Evolutionary conservation across 73 alveolate species (phyloP).

Genomic region (Effrenium voratum): DNA sequence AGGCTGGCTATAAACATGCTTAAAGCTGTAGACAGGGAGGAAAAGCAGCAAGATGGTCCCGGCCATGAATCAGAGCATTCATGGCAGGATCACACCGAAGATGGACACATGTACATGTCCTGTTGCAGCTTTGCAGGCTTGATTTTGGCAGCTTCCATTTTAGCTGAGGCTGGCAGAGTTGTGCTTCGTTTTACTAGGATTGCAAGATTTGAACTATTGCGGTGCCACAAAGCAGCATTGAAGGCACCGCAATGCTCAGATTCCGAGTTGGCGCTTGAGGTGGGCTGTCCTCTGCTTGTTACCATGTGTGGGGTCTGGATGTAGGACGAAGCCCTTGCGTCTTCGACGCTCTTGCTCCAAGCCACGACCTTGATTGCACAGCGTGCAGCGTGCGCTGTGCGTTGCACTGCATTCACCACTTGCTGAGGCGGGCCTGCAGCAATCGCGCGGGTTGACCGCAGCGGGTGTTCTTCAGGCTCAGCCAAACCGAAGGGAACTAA

Average conservation of each 20-base stretch:
- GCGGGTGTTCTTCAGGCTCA: neutral
- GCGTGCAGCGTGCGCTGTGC: too few relatives aligned
- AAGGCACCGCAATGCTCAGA: neutral
- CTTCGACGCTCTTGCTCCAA: slow-evolving; percentile 33
- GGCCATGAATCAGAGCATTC: neutral
- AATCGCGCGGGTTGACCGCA: neutral
- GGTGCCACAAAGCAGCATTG: too few relatives aligned
- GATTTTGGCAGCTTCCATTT: too few relatives aligned
- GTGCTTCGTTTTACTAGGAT: too few relatives aligned
- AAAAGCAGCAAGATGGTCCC: neutral
- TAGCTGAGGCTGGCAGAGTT: too few relatives aligned
- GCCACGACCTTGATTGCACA: neutral
- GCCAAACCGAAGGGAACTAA: neutral
- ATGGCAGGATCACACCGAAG: neutral
- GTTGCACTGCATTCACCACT: too few relatives aligned
- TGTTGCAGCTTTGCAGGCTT: neutral
- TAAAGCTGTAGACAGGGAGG: too few relatives aligned
- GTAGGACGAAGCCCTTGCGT: slow-evolving; percentile 25
- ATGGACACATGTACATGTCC: neutral
- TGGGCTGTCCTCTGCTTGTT: neutral
- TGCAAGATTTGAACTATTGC: too few relatives aligned
- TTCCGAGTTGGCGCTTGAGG: slow-evolving; percentile 14
- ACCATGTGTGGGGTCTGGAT: neutral
- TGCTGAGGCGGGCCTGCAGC: neutral
- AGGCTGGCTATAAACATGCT: neutral